Evolutionary conservation across 2,329 filamentous ascomycete species (phyloP), one percentile per base, ranked within the genome.

Genomic region (Rutstroemia sp.): DNA sequence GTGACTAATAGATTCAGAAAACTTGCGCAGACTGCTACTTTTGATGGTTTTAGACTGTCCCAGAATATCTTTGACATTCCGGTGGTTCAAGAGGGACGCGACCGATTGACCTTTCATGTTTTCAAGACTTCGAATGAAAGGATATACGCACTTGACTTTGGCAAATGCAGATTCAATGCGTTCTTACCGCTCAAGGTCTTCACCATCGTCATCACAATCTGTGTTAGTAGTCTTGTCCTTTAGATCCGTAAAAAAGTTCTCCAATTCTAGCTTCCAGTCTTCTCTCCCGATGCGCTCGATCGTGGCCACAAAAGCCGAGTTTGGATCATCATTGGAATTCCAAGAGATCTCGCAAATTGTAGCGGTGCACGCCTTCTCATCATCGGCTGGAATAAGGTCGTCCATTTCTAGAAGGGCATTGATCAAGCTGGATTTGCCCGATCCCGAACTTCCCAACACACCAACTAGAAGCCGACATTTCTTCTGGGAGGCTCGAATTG

Each of bases 381-480:
- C 27, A 5, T 48, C 34, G 9, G 48, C 45, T 1, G 62, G 64
- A 1, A 63, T 38, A 1, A 65, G 41, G 10, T 59, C 37, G 23
- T 49, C 19, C 12, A 50, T 27, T 1, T 39, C 53, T 5, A 65
- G 48, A 7, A 86, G 70, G 1, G 84, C 80, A 63, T 86, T 81
- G 3, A 86, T 72, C 6, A 86, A 67, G 0, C 82, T 84, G 0
- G 81, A 84, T 66, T 87, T 87, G 7, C 83, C 83, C 14, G 81
- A 81, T 45, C 79, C 80, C 52, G 78, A 81, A 46, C 73, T 75
- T 16, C 82, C 82, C 73, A 84, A 80, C 25, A 85, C 69, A 4
- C 61, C 63, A 30, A 64, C 50, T 1, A 46, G 12, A 4, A 65
- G 30, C 37, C 47, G 38, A 34, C 23, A 59, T 5, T 58, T 30